Evolutionary conservation across 2,329 filamentous ascomycete genomes (phyloP).

Genomic region (Erysiphe neolycopersici): DNA sequence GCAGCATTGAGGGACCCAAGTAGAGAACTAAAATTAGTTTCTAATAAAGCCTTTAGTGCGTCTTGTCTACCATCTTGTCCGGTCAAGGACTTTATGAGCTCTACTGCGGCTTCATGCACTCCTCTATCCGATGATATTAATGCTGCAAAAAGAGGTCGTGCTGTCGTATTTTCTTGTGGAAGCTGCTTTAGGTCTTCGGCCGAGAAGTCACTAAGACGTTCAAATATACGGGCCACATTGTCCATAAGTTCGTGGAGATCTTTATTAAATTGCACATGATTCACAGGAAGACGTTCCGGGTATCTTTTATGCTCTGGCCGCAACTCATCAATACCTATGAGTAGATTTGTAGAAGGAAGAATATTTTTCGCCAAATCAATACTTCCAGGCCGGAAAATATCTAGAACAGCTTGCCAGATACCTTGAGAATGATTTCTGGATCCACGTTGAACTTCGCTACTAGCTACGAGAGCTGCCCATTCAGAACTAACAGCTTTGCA

Average conservation of each 20-base stretch:
- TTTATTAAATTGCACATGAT: constrained; percentile 49
- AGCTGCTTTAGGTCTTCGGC: constrained; percentile 40
- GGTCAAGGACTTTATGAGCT: constrained; percentile 61
- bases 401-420: constrained; percentile 54
- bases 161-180: constrained; percentile 38
- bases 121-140: constrained; percentile 58
- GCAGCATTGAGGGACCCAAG: constrained; percentile 20
- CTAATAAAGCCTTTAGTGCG: constrained; percentile 21
- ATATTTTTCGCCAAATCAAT: constrained; percentile 50
- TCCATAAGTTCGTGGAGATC: constrained; percentile 35
- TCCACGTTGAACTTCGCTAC: constrained; percentile 31
- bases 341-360: constrained; percentile 27
- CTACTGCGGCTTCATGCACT: constrained; percentile 54
- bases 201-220: constrained; percentile 52
- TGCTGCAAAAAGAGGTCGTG: constrained; percentile 48
- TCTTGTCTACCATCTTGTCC: constrained; percentile 29
- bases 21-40: constrained; percentile 19
- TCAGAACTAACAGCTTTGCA: constrained; percentile 43
- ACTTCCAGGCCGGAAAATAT: constrained; percentile 37
- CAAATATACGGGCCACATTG: constrained; percentile 46
- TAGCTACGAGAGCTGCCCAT: constrained; percentile 34
- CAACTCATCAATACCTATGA: constrained; percentile 55
- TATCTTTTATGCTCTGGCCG: constrained; percentile 9
- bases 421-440: constrained; percentile 42
- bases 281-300: constrained; percentile 19